Conservation (phyloP, 2,329 filamentous ascomycete species). For the Hyphodiscus sp. region DNA sequence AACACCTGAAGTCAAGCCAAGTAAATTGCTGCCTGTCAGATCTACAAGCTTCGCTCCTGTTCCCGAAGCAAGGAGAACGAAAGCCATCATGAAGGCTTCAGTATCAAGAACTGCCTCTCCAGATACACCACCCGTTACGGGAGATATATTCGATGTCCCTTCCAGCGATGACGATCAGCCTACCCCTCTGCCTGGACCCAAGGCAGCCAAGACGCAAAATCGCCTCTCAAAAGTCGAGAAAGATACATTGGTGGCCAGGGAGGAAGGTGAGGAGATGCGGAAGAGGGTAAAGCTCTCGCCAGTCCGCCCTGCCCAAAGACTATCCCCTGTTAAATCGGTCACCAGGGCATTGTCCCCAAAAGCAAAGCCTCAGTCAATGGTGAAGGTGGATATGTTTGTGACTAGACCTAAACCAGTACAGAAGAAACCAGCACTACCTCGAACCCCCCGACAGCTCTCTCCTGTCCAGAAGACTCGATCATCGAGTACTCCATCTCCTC, state of each 20-base stretch:
- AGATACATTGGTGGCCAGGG: background rate
- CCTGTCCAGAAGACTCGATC: background rate
- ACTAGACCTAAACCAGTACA: conserved; percentile 14
- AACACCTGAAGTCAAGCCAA: conserved; percentile 12
- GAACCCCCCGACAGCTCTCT: conserved; percentile 8
- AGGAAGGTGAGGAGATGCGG: conserved; percentile 11
- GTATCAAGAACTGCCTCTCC: conserved; percentile 3
- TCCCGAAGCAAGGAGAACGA: conserved; percentile 3
- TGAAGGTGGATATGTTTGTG: conserved; percentile 11
- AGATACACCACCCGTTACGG: background rate
- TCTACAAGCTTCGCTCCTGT: conserved; percentile 4
- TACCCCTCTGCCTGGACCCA: conserved; percentile 12
- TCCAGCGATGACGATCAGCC: conserved; percentile 17
- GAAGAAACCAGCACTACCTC: conserved; percentile 2
- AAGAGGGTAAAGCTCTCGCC: conserved; percentile 26
- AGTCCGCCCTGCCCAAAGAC: background rate
- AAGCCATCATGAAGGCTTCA: background rate
- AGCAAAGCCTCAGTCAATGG: conserved; percentile 1
- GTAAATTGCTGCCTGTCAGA: background rate
- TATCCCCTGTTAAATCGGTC: background rate
- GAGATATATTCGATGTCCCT: conserved; percentile 21
- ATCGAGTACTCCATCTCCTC: conserved; percentile 12
- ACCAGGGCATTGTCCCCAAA: background rate
- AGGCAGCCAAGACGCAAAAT: conserved; percentile 2
- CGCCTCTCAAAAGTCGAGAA: conserved; percentile 3